Conservation (phyloP, 2,329 filamentous ascomycete species). For the Paracamarosporium sp. region DNA sequence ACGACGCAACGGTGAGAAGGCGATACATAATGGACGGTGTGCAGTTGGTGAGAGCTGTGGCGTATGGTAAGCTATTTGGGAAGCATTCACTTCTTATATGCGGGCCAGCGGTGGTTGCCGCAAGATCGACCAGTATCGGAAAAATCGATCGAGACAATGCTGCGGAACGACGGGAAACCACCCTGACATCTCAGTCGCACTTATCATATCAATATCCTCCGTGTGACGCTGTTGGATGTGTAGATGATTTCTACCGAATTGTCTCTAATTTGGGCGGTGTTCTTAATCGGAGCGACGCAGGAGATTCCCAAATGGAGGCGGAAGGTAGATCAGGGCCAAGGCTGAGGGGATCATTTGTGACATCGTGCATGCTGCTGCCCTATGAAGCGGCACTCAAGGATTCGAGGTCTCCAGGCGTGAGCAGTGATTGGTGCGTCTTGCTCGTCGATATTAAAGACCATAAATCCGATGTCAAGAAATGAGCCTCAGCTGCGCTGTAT, state of each 20-base stretch:
- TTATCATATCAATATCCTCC: background rate
- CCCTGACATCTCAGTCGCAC: background rate
- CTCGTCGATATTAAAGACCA: constrained; percentile 1
- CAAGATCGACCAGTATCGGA: background rate
- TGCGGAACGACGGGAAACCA: constrained; percentile 16
- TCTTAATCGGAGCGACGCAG: background rate
- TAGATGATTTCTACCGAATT: constrained; percentile 5
- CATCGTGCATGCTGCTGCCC: background rate
- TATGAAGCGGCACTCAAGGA: background rate
- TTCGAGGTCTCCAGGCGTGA: constrained; percentile 1
- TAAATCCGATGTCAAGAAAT: background rate
- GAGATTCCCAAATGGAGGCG: background rate
- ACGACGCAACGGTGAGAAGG: constrained; percentile 50
- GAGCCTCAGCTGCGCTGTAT: constrained; percentile 8
- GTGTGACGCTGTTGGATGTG: background rate
- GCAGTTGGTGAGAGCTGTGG: constrained; percentile 7
- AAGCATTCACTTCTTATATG: constrained; percentile 17
- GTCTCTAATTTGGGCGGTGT: background rate
- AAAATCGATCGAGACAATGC: background rate
- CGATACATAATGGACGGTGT: constrained; percentile 31
- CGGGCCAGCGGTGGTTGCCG: background rate
- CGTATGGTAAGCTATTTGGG: background rate
- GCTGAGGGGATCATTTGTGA: background rate
- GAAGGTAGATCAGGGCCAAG: background rate
- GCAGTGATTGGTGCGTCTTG: constrained; percentile 9